Evolutionary conservation across 2,329 filamentous ascomycete genomes (phyloP).

Genomic region (Microdochium paspali): DNA sequence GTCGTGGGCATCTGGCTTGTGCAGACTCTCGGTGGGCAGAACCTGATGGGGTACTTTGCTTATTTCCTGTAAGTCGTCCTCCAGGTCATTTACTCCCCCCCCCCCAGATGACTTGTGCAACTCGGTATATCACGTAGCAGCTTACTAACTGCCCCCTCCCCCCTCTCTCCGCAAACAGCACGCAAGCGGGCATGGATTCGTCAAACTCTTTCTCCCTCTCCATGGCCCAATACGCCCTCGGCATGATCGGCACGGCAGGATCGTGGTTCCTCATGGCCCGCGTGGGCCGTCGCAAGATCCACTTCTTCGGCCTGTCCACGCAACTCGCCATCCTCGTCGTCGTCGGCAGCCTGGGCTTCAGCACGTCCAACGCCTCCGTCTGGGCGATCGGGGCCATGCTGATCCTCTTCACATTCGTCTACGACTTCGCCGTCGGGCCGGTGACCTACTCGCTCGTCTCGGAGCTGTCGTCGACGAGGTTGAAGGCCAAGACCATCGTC

Average conservation of each 20-base stretch:
- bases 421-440: conserved; percentile 45
- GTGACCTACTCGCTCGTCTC: conserved; percentile 42
- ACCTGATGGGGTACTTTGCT: conserved; percentile 37
- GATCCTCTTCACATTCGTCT: conserved; percentile 42
- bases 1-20: conserved; percentile 38
- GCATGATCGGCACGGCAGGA: conserved; percentile 37
- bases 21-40: conserved; percentile 36
- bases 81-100: too few species aligned
- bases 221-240: conserved; percentile 39
- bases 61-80: conserved; percentile 26
- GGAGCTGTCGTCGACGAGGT: conserved; percentile 42
- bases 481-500: conserved; percentile 45
- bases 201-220: conserved; percentile 33
- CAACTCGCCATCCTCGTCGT: conserved; percentile 29
- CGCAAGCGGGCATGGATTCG: conserved; percentile 33
- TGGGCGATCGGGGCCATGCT: conserved; percentile 37
- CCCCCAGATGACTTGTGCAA: too few species aligned
- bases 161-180: conserved; percentile 12
- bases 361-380: conserved; percentile 20
- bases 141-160: conserved; percentile 5
- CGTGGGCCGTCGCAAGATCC: conserved; percentile 39
- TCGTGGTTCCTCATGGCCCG: conserved; percentile 40
- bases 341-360: conserved; percentile 28
- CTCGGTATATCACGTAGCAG: not conserved
- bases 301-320: conserved; percentile 32